Percentiles rank a stretch among this genome's conserved stretches.
Conservation (phyloP, 176 grass and related monocot species). For the Ensete ventricosum region DNA sequence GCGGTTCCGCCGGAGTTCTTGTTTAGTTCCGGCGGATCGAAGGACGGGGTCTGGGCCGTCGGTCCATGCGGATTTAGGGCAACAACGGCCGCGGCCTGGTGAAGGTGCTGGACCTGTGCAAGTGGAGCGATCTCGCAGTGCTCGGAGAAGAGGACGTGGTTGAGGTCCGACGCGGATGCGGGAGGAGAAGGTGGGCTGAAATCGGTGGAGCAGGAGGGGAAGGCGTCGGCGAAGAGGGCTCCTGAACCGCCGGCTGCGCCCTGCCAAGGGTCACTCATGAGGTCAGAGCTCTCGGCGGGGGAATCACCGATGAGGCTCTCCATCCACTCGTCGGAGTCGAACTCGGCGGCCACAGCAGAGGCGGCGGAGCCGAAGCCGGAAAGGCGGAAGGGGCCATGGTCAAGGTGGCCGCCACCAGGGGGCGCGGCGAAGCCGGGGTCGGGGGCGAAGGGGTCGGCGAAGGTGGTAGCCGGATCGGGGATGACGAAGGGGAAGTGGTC, state of each 20-base stretch:
- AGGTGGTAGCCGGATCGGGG: not conserved
- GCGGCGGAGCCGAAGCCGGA: constrained; percentile 32
- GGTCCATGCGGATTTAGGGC: constrained; percentile 7
- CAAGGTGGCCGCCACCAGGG: not conserved
- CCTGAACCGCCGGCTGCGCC: not conserved
- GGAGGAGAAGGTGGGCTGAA: constrained; percentile 27
- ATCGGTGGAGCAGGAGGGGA: constrained; percentile 37
- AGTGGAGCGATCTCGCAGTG: constrained; percentile 10
- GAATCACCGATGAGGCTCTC: constrained; percentile 82
- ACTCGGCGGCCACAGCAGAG: constrained; percentile 40
- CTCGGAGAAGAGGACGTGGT: constrained; percentile 53
- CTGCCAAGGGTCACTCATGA: constrained; percentile 15
- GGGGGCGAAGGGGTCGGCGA: constrained; percentile 11
- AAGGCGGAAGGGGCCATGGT: constrained; percentile 18
- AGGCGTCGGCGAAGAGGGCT: constrained; percentile 46
- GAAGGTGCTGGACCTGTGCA: not conserved
- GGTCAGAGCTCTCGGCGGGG: constrained; percentile 10
- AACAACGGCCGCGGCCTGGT: constrained; percentile 4
- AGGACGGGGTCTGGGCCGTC: not conserved
- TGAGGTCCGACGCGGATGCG: not conserved
- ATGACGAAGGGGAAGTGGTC: constrained; percentile 37
- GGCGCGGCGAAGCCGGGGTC: not conserved
- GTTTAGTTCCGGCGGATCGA: constrained; percentile 8
- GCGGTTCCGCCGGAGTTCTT: not conserved
- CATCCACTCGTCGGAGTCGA: constrained; percentile 96